These are phyloP conservation scores for Paramecium primaurelia DNA, from an alignment of 73 alveolate species.

Conservation along the genomic window DNA sequence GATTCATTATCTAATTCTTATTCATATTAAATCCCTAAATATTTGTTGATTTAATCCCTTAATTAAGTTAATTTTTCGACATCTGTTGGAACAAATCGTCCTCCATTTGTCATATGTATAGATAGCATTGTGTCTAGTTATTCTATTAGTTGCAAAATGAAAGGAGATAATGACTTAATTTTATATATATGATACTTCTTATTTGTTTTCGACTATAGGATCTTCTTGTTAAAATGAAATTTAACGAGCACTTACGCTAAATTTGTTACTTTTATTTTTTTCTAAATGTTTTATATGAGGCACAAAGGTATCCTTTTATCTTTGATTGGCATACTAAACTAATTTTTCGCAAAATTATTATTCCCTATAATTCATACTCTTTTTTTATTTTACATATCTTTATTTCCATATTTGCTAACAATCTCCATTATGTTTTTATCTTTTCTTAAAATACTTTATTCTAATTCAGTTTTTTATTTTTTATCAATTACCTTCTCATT, in stretches of 20 bases:
- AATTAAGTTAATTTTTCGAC: not conserved
- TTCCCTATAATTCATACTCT: not conserved
- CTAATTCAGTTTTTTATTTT: not conserved
- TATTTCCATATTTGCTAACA: not conserved
- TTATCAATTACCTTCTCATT: not conserved
- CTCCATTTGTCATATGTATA: not conserved
- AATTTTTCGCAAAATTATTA: not conserved
- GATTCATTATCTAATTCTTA: slow-evolving; percentile 6
- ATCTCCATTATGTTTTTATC: not conserved
- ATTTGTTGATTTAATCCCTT: not conserved
- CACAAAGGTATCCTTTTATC: not conserved
- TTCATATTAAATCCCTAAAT: not conserved
- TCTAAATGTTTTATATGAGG: not conserved
- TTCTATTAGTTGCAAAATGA: not conserved
- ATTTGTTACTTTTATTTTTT: not conserved
- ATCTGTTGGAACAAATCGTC: not conserved
- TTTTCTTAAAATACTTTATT: not conserved
- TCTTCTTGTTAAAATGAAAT: slow-evolving; percentile 3
- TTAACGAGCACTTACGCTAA: slow-evolving; percentile 18
- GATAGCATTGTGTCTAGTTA: not conserved
- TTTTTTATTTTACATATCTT: not conserved
- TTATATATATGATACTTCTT: not conserved
- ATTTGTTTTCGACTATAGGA: not conserved
- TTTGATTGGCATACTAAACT: not conserved
- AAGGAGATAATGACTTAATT: not conserved